Percentiles rank a stretch among this genome's conserved stretches.
Evolutionary conservation across 1,284 basidiomycete genomes (phyloP).

Genomic region (Cryptococcus maquisensis): DNA sequence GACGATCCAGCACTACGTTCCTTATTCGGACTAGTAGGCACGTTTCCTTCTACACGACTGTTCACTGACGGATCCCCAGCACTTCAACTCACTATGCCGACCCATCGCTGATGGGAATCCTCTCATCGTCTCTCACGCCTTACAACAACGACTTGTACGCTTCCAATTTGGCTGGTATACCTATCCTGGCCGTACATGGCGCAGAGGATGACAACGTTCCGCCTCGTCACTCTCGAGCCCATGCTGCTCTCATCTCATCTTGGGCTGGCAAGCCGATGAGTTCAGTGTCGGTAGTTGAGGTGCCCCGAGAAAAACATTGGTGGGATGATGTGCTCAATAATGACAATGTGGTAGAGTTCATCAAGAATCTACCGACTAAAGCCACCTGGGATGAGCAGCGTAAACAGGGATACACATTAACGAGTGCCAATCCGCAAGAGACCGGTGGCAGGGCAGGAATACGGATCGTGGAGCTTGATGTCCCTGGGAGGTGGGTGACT

Average conservation of each 20-base stretch:
- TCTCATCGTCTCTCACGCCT: constrained; percentile 66
- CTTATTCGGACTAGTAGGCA: constrained; percentile 58
- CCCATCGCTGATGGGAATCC: constrained; percentile 63
- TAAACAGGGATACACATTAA: constrained; percentile 41
- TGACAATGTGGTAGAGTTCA: constrained; percentile 33
- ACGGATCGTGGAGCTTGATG: constrained; percentile 43
- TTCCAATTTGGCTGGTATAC: constrained; percentile 63
- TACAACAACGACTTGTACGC: constrained; percentile 84
- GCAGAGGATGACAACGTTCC: constrained; percentile 51
- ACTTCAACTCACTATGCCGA: constrained; percentile 64
- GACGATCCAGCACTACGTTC: constrained; percentile 79
- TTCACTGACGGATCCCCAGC: constrained; percentile 1
- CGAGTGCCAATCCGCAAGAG: constrained; percentile 48
- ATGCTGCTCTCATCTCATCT: constrained; percentile 24
- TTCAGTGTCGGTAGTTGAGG: constrained; percentile 34
- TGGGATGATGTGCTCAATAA: constrained; percentile 46
- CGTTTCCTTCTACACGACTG: not conserved
- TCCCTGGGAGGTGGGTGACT: constrained; percentile 36
- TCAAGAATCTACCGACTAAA: constrained; percentile 18
- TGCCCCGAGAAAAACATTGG: constrained; percentile 43
- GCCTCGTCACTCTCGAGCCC: constrained; percentile 37
- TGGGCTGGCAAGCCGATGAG: constrained; percentile 21
- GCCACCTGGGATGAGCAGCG: constrained; percentile 22
- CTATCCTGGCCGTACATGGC: constrained; percentile 74
- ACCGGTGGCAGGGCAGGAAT: constrained; percentile 45